Evolutionary conservation across 2,329 filamentous ascomycete species (phyloP), one percentile per base, ranked within the genome.

Genomic region (Penicillium sp.): DNA sequence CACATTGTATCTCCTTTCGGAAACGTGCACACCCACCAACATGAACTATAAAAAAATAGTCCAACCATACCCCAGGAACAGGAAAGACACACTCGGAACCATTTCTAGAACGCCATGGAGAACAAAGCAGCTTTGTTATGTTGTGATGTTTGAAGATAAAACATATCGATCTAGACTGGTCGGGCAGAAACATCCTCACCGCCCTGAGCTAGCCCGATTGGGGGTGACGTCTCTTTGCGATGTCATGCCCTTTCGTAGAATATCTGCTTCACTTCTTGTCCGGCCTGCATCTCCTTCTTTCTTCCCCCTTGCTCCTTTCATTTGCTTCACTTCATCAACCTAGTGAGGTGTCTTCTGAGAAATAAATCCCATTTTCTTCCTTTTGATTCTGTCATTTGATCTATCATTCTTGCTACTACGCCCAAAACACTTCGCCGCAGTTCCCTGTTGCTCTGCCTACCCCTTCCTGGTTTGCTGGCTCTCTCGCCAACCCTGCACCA

Each of bases 201-300:
- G 62, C 65, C 62, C 57, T 37, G 34, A 51, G 50, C 68, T 70
- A 70, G 56, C 68, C 67, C 49, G 57, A 63, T 65, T 53, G 55
- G 62, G 64, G 53, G 61, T 68, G 63, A 67, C 65, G 64, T 66
- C 65, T 65, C 55, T 59, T 58, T 57, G 61, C 64, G 61, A 65
- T 64, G 63, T 61, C 67, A 66, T 62, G 64, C 65, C 65, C 62
- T 66, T 37, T 61, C 58, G 52, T 60, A 42, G 63, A 64, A 53
- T 63, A 57, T 61, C 60, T 58, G 55, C 63, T 66, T 61, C 62
- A 54, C 58, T 59, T 62, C 63, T 57, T 59, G 60, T 53, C 59
- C 62, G 57, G 55, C 55, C 57, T 67, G 60, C 60, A 62, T 62
- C 58, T 64, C 57, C 53, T 60, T 61, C 58, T 59, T 42, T 58